A percentile compares a stretch with the other conserved stretches of the same genome.
Evolutionary conservation across 768 basidiomycete genomes (phyloP).

Genomic region (Hericium rajendrae): DNA sequence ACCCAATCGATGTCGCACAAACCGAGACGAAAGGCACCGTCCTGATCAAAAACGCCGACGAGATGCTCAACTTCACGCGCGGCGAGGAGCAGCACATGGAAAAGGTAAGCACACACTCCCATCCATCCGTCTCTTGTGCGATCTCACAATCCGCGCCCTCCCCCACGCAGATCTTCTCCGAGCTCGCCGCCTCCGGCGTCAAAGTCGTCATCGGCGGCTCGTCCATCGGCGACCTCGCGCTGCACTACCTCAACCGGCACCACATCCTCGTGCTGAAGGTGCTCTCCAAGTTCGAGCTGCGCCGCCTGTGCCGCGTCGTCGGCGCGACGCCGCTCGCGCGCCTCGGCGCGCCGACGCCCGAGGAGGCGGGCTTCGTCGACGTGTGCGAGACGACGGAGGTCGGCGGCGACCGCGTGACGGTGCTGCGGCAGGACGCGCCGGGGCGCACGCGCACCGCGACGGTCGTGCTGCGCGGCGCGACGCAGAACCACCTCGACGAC

Average conservation of each 20-base stretch:
- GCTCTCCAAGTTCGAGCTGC: conserved; percentile 94
- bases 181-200: conserved; percentile 93
- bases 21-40: conserved; percentile 99
- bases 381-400: conserved; percentile 94
- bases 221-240: conserved; percentile 86
- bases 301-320: conserved; percentile 88
- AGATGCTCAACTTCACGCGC: conserved; percentile 93
- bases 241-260: conserved; percentile 93
- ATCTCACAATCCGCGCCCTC: conserved; percentile 1
- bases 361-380: conserved; percentile 91
- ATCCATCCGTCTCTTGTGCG: not conserved
- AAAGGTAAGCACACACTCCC: conserved; percentile 38
- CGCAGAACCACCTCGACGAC: conserved; percentile 89
- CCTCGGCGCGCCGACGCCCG: conserved; percentile 89
- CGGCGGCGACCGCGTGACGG: conserved; percentile 96
- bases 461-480: conserved; percentile 91
- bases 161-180: conserved; percentile 73
- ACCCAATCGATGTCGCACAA: conserved; percentile 85
- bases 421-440: conserved; percentile 65
- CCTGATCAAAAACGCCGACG: conserved; percentile 87
- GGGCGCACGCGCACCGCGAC: conserved; percentile 73
- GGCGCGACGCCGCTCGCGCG: conserved; percentile 95
- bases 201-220: conserved; percentile 92
- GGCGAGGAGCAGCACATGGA: conserved; percentile 97
- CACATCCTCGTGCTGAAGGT: conserved; percentile 95